phyloP scores from a whole-genome alignment of 495 filamentous ascomycete species.

The Monascus purpureus region DNA sequence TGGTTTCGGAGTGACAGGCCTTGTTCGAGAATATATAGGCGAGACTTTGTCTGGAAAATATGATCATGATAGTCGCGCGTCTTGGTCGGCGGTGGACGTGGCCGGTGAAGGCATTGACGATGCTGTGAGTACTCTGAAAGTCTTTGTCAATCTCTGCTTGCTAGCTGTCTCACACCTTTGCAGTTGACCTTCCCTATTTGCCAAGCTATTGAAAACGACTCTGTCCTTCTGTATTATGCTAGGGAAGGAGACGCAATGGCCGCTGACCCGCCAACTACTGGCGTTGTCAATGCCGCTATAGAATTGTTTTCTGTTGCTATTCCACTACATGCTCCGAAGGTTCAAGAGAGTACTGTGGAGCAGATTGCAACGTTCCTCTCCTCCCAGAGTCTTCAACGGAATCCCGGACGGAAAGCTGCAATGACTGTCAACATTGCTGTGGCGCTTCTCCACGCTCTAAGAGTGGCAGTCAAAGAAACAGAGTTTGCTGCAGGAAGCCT shows the following conservation, averaged over 20 bases:
- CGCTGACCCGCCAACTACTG: slow-evolving; percentile 78
- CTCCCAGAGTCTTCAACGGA: slow-evolving; percentile 64
- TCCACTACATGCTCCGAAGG: slow-evolving; percentile 71
- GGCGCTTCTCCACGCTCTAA: slow-evolving; percentile 64
- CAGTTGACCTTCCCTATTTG: slow-evolving; percentile 59
- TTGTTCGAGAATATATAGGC: slow-evolving; percentile 64
- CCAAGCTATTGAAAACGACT: slow-evolving; percentile 78
- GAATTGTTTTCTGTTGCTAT: slow-evolving; percentile 82
- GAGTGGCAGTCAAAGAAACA: slow-evolving; percentile 71
- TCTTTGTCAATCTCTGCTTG: no score
- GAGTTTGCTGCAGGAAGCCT: slow-evolving; percentile 59
- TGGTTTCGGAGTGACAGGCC: slow-evolving; percentile 81
- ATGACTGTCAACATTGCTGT: slow-evolving; percentile 82
- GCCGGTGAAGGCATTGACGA: slow-evolving; percentile 59
- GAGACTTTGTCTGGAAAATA: slow-evolving; percentile 58
- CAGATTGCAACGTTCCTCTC: slow-evolving; percentile 80
- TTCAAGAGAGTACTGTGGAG: slow-evolving; percentile 91
- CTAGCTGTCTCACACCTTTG: no score
- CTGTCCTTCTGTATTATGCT: slow-evolving; percentile 60
- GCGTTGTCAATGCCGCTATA: slow-evolving; percentile 88
- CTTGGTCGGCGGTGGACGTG: slow-evolving; percentile 48
- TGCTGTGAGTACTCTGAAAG: slow-evolving; percentile 38
- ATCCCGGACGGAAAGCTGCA: slow-evolving; percentile 76
- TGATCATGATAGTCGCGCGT: slow-evolving; percentile 35
- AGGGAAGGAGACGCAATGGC: slow-evolving; percentile 29